Evolutionary conservation across 495 filamentous ascomycete species (phyloP), one percentile per base, ranked within the genome.

Genomic region (Penicillium bovifimosum): DNA sequence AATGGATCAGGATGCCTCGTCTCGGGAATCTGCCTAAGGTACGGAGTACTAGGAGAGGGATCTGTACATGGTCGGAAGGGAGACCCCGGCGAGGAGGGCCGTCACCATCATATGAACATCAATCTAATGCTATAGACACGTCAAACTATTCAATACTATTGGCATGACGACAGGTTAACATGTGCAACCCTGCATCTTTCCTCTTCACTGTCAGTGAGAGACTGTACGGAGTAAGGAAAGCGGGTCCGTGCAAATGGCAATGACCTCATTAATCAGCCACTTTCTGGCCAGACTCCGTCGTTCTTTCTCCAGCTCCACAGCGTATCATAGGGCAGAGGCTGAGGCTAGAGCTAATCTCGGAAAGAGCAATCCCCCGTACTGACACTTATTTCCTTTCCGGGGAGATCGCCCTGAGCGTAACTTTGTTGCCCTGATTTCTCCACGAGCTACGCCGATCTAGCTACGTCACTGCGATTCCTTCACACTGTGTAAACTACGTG

Each of bases 1-100:
- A n/a, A n/a, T n/a, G n/a, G n/a, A n/a, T n/a, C n/a, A n/a, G n/a
- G n/a, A n/a, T n/a, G n/a, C n/a, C n/a, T n/a, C n/a, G n/a, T n/a
- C n/a, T n/a, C n/a, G n/a, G n/a, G n/a, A n/a, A n/a, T 24, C 20
- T 24, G 2, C 20, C 20, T 4, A 24, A 24, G 20, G 2, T 24
- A 24, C 20, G 2, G 20, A 24, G 20, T 24, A 4, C 20, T 24
- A n/a, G n/a, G n/a, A n/a, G n/a, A n/a, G n/a, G 20, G 4, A 24
- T 24, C 20, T 43, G 41, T 55, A n/a, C n/a, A 58, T 54, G 52
- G 56, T n/a, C 34, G 53, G 56, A 42, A 40, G 27, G 47, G 11
- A n/a, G 20, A 32, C 46, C 41, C 58, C 46, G 48, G 16, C 39
- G 32, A 43, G 52, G 44, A 45, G 27, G 42, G 39, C 29, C 41